Base-by-base conservation (phyloP, 139 green algal species). In the Medakamo hakoo region DNA sequence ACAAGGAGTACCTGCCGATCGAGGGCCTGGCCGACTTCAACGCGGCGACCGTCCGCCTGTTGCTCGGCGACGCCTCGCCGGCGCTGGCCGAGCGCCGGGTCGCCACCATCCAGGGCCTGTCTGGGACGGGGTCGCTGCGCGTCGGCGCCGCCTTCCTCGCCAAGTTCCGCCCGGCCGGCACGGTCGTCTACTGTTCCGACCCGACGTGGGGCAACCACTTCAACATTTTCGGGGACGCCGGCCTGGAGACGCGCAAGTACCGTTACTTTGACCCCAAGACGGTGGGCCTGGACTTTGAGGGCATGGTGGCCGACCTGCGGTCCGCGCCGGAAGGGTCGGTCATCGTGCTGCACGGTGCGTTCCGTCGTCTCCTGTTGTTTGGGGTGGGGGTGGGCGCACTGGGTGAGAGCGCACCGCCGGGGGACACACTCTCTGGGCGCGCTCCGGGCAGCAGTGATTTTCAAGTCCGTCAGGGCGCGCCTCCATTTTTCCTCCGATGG, bases 1-100 rank as follows among this genome's bases (percentile, higher is more conserved):
- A 98, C 83, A 94, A 96, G 76, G 90, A 98, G 76, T 97, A 97
- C 71, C 72, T 97, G 56, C 79, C 90, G n/a, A 96, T 96, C 66
- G 70, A 94, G 65, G 92, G 93, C 19, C 76, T 97, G 57, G 75
- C 83, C 4, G 55, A 68, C 21, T 99, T 98, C 78, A 81, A 83
- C 55, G 77, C 85, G 59, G 83, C 84, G 31, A 96, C 86, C 23
- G 71, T 86, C 3, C 70, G 94, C 60, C 81, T 98, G 57, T 78
- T 96, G 64, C 78, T 96, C 58, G 92, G 92, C 0, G 70, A 63
- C 1, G 74, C 73, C 59, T 75, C 77, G 68, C 68, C 85, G 3
- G 85, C 82, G 14, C 71, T 95, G 29, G 78, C 83, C 58, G 83
- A 94, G 71, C 80, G 57, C 19, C 63, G 67, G 26, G 68, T 92